Base-by-base conservation (phyloP, 352 stramenopile species). In the Globisporangium alternatum region DNA sequence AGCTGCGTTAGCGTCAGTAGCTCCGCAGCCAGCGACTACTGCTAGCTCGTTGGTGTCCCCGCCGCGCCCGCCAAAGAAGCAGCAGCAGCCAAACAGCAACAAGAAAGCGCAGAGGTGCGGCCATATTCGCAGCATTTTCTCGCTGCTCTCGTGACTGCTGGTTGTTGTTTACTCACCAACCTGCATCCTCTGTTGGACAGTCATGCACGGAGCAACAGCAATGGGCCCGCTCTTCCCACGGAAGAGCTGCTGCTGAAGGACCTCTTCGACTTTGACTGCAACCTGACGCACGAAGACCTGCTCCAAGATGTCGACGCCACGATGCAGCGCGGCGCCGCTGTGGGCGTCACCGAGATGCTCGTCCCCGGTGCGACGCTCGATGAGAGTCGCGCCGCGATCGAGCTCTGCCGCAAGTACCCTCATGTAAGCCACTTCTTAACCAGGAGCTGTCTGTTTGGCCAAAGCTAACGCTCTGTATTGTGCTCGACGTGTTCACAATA, bases 201-300 rank as follows among this genome's bases (percentile, higher is more conserved):
- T 15, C 35, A 41, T 31, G 4, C 28, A 21, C 13, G 30, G 21
- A 0, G 22, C 49, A 55, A 6, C 28, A 13, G n/a, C 6, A 35
- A 22, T 10, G 25, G 5, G 15, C 15, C 49, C 30, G 25, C 25
- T 55, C 25, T 4, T 39, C 41, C 41, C 17, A 17, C 15, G 0
- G 49, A 55, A 37, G 49, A 33, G 49, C 25, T 55, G 15, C 49
- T 55, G 41, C 41, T 62, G 43, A 48, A 71, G 48, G 66, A 74
- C 21, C 73, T 91, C 13, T 91, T 94, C 57, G 86, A 94, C 68
- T 88, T 94, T 63, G 83, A 94, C 62, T 91, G 81, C 72, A 94
- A 94, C 47, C 67, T 94, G 35, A 94, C 83, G 51, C 86, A 94
- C 55, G 72, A 77, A 21, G 81, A 92, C 55, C 76, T 94, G 5